These are phyloP conservation scores for Trichoderma sp. DNA, from an alignment of 2,329 filamentous ascomycete genomes.

Conservation along the genomic window DNA sequence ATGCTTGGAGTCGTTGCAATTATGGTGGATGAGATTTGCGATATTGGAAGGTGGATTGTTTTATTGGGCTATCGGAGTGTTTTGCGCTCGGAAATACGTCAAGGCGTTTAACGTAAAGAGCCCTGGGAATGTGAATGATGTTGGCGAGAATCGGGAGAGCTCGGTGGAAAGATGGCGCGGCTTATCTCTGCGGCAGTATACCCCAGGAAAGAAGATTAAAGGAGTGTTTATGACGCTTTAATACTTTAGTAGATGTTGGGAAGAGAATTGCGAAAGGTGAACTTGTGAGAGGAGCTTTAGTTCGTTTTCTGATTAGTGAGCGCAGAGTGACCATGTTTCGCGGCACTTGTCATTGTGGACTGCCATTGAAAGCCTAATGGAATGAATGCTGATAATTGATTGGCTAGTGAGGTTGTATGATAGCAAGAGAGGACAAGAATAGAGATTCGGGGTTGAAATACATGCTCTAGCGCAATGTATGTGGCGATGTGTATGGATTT, in stretches of 20 bases:
- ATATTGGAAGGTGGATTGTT: not conserved
- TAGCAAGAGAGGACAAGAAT: not conserved
- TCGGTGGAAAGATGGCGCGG: not conserved
- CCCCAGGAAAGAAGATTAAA: not conserved
- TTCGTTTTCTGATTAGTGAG: not conserved
- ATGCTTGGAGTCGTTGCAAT: not conserved
- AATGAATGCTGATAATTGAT: not conserved
- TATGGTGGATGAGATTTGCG: not conserved
- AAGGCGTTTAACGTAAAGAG: not conserved
- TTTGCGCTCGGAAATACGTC: too few relatives aligned
- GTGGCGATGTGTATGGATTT: not conserved
- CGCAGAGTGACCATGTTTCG: not conserved
- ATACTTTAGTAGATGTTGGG: not conserved
- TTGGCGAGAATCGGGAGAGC: not conserved
- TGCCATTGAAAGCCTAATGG: not conserved
- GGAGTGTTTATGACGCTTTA: not conserved
- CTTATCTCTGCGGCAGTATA: not conserved
- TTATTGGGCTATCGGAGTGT: not conserved
- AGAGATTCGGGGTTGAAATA: not conserved
- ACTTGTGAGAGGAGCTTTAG: not conserved
- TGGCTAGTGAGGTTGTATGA: not conserved
- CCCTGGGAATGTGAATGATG: not conserved
- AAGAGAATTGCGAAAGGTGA: not conserved
- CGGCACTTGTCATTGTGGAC: not conserved
- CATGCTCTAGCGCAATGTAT: too few relatives aligned